A percentile compares a stretch with the other conserved stretches of the same genome.
Evolutionary conservation across 2,329 filamentous ascomycete genomes (phyloP).

Genomic region (Scytalidium sp.): DNA sequence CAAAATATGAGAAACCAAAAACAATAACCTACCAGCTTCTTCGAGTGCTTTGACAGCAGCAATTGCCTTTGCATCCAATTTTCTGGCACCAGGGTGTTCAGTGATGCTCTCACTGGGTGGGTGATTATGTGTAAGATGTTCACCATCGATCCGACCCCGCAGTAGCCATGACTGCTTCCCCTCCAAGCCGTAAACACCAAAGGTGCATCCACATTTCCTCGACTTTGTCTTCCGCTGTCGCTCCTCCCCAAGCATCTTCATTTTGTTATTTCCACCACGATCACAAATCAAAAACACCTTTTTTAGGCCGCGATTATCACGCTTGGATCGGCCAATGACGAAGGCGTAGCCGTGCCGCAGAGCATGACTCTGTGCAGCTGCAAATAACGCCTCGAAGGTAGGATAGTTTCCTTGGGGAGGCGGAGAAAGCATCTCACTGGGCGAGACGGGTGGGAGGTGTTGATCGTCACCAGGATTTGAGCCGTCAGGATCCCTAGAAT

Average conservation of each 20-base stretch:
- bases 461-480: constrained; percentile 4
- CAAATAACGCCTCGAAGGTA: constrained; percentile 62
- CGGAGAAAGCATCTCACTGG: constrained; percentile 26
- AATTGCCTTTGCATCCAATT: constrained; percentile 65
- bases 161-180: constrained; percentile 66
- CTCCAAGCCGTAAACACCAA: constrained; percentile 69
- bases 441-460: constrained; percentile 11
- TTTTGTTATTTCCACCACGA: constrained; percentile 62
- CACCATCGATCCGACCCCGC: constrained; percentile 57
- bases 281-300: constrained; percentile 68
- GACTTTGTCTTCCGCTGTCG: constrained; percentile 61
- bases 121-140: constrained; percentile 61
- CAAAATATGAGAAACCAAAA: background rate
- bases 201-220: constrained; percentile 66
- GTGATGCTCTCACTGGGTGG: constrained; percentile 64
- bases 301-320: constrained; percentile 62
- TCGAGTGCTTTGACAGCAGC: constrained; percentile 64
- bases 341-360: constrained; percentile 66
- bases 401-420: constrained; percentile 64
- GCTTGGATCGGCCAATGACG: constrained; percentile 64
- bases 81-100: constrained; percentile 63
- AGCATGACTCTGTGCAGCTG: constrained; percentile 62
- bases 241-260: constrained; percentile 29
- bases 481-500: constrained; percentile 6
- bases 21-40: constrained; percentile 53